Evolutionary conservation across 2,329 filamentous ascomycete species (phyloP), one percentile per base, ranked within the genome.

Genomic region (Rugonectria rugulosa): DNA sequence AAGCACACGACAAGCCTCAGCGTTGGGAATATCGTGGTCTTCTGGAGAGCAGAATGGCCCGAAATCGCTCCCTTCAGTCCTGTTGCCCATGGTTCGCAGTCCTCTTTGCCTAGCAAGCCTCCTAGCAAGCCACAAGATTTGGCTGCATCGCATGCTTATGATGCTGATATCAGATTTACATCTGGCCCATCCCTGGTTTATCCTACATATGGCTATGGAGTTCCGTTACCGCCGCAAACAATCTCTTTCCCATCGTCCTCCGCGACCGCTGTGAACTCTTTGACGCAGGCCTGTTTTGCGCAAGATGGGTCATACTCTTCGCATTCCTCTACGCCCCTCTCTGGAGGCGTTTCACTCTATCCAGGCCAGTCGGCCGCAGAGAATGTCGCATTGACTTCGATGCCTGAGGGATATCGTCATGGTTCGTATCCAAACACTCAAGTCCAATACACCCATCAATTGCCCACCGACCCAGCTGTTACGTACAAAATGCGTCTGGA

Each of bases 31-130:
- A 77, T 90, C 41, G 85, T 92, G 37, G 89, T 94, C 14, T 81
- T 89, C 66, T 96, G 91, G 91, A 86, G 87, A 70, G 84, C 90
- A 3, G 88, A 92, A 69, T 96, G 91, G 91, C 90, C 91, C 36
- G 83, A 87, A 61, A 77, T 84, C 24, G 82, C 88, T n/a, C 90
- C 89, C 0, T 94, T 94, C 71, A 81, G 85, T 60, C 80, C 84
- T 19, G 81, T 89, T 61, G 84, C 85, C 51, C 76, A 76, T 31
- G 71, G 74, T 24, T 51, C 57, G 32, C 53, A 63, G 73, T 7
- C 52, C 55, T 34, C 34, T 15, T 53, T 29, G 34, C 37, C 9
- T 27, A 46, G n/a, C 26, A 43, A 38, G 14, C 23, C 17, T 32
- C 21, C 57, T n/a, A n/a, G 15, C 14, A 11, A n/a, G n/a, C n/a